Conservation (phyloP, 805 yeast species). For the Zygosaccharomyces rouxii region DNA sequence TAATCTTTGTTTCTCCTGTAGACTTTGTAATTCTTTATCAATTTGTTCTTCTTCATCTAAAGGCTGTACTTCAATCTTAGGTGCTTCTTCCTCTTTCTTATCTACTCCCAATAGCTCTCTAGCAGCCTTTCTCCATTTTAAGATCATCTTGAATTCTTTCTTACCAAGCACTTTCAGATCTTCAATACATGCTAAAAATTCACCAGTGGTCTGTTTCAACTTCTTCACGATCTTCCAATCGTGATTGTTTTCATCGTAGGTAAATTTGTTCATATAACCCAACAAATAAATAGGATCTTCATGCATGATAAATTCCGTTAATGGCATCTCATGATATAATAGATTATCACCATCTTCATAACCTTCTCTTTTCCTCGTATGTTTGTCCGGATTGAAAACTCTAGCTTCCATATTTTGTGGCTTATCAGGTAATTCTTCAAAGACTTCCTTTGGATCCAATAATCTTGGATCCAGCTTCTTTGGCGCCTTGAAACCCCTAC, state of each 20-base stretch:
- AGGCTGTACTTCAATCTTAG: slow-evolving; percentile 59
- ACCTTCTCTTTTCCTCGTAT: slow-evolving; percentile 88
- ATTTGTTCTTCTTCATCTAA: slow-evolving; percentile 86
- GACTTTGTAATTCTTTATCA: slow-evolving; percentile 73
- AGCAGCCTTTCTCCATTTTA: slow-evolving; percentile 86
- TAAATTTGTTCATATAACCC: slow-evolving; percentile 67
- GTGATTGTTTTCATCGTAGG: slow-evolving; percentile 52
- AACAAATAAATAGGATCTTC: slow-evolving; percentile 81
- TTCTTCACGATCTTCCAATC: slow-evolving; percentile 71
- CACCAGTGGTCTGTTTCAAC: slow-evolving; percentile 72
- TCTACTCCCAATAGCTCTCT: slow-evolving; percentile 71
- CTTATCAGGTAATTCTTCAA: slow-evolving; percentile 80
- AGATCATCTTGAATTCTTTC: slow-evolving; percentile 80
- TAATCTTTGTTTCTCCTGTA: slow-evolving; percentile 66
- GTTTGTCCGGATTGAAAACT: slow-evolving; percentile 90
- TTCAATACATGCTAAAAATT: slow-evolving; percentile 74
- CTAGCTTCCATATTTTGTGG: slow-evolving; percentile 83
- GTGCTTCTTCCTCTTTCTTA: slow-evolving; percentile 45
- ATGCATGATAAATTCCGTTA: slow-evolving; percentile 74
- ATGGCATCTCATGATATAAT: slow-evolving; percentile 63
- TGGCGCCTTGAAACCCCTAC: slow-evolving; percentile 95
- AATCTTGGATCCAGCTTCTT: slow-evolving; percentile 89
- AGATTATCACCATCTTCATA: slow-evolving; percentile 89
- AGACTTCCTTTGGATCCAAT: slow-evolving; percentile 87
- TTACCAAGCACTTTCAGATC: slow-evolving; percentile 93